Conservation (phyloP, 352 stramenopile species). For the Aphanomyces invadans region DNA sequence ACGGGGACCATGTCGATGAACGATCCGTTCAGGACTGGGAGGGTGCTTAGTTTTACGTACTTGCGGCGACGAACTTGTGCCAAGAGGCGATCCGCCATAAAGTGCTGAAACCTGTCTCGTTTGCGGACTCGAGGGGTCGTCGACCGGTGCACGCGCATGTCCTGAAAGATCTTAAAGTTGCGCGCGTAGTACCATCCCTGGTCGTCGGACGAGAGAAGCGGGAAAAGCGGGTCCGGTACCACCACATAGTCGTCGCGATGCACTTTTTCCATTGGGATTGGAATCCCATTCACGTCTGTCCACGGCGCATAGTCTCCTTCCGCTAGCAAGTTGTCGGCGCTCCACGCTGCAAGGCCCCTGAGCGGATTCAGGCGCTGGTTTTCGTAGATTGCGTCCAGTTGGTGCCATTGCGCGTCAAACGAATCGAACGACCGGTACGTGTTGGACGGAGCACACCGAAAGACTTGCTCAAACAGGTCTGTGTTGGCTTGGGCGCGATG, state of each 20-base stretch:
- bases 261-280: constrained; percentile 66
- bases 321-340: constrained; percentile 56
- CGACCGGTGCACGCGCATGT: constrained; percentile 50
- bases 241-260: constrained; percentile 72
- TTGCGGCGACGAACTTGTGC: constrained; percentile 66
- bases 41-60: constrained; percentile 11
- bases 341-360: constrained; percentile 53
- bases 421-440: constrained; percentile 63
- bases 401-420: constrained; percentile 73
- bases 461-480: constrained; percentile 73
- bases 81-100: constrained; percentile 76
- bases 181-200: constrained; percentile 81
- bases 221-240: constrained; percentile 46
- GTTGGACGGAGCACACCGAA: constrained; percentile 78
- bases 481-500: constrained; percentile 53
- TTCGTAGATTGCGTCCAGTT: constrained; percentile 58
- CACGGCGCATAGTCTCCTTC: constrained; percentile 76
- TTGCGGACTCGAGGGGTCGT: constrained; percentile 36
- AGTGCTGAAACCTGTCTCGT: constrained; percentile 77
- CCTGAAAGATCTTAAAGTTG: constrained; percentile 83
- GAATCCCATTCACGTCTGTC: constrained; percentile 80
- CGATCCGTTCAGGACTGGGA: constrained; percentile 22
- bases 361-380: constrained; percentile 82
- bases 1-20: constrained; percentile 11
- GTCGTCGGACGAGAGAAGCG: constrained; percentile 78